Evolutionary conservation across 345 rosid genomes (phyloP), one percentile per base, ranked within the genome.

Genomic region (Eucalyptus camaldulensis): DNA sequence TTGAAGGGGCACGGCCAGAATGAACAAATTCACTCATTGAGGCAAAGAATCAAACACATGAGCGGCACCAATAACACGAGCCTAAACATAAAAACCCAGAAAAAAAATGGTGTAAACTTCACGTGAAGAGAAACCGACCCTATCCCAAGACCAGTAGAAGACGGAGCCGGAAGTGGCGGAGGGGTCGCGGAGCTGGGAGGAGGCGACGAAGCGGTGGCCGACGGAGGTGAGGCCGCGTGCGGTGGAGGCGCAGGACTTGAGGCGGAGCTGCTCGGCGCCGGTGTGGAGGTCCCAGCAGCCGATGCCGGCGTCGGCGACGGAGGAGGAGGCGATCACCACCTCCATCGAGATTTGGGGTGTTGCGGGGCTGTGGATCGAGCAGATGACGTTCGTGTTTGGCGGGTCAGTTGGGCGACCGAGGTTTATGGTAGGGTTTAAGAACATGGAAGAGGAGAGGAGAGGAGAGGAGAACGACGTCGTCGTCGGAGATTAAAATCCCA

Each of bases 271-370:
- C 91, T 94, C 95, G 24, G 88, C 91, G 37, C 97, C 98, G 5
- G 97, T 91, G 88, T 89, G 90, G 25, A 96, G 93, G 89, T 96
- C 96, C 99, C 98, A 96, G 90, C 96, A 93, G 88, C 98, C 96
- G 88, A 96, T 93, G 69, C 96, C 99, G 54, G 90, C 92, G 60
- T 97, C 97, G 51, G 90, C 88, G 47, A 49, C 62, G 13, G 98
- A 96, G 4, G 99, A 97, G 29, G 97, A 95, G 14, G 96, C 98
- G 47, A 95, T 88, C 21, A 97, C 87, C 40, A 94, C 88, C 87
- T 93, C 94, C 91, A 89, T 89, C 14, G 25, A 81, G 33, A 4
- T n/a, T 29, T 27, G 17, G 33, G 69, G 33, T 62, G 33, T 3
- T 22, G 85, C 27, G 3, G 85, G 24, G 85, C 27, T 21, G 85